phyloP scores from a whole-genome alignment of 495 filamentous ascomycete species.

The Astrothelium macrocarpum region DNA sequence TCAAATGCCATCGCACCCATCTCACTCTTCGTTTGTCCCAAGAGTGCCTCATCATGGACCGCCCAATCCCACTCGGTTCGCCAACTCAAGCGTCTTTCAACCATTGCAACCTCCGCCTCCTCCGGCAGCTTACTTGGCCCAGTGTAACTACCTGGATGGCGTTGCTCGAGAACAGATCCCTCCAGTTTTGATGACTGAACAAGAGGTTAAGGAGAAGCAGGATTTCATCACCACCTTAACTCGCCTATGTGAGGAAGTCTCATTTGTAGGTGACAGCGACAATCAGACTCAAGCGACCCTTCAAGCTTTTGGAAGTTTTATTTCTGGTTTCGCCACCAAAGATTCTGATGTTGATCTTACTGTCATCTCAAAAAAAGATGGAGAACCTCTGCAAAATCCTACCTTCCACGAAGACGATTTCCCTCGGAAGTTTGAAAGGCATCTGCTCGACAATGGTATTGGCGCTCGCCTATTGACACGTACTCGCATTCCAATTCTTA shows the following conservation, averaged over 20 bases:
- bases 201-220: conserved; percentile 55
- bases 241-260: conserved; percentile 42
- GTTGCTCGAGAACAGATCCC: conserved; percentile 24
- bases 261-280: conserved; percentile 39
- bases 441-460: conserved; percentile 56
- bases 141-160: conserved; percentile 29
- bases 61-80: background rate
- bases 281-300: conserved; percentile 43
- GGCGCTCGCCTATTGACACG: conserved; percentile 59
- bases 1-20: background rate
- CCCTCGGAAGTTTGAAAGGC: conserved; percentile 56
- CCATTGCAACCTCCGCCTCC: background rate
- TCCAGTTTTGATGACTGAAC: conserved; percentile 23
- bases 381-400: conserved; percentile 16
- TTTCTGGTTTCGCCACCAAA: conserved; percentile 62
- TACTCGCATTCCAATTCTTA: conserved; percentile 74
- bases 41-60: background rate
- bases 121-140: conserved; percentile 13
- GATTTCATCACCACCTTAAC: conserved; percentile 49
- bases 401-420: conserved; percentile 28
- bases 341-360: conserved; percentile 69
- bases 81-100: background rate
- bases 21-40: background rate
- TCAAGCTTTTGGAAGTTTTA: conserved; percentile 61
- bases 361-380: conserved; percentile 41